These are phyloP conservation scores for Linum usitatissimum DNA, from an alignment of 345 rosid genomes.

Conservation along the genomic window DNA sequence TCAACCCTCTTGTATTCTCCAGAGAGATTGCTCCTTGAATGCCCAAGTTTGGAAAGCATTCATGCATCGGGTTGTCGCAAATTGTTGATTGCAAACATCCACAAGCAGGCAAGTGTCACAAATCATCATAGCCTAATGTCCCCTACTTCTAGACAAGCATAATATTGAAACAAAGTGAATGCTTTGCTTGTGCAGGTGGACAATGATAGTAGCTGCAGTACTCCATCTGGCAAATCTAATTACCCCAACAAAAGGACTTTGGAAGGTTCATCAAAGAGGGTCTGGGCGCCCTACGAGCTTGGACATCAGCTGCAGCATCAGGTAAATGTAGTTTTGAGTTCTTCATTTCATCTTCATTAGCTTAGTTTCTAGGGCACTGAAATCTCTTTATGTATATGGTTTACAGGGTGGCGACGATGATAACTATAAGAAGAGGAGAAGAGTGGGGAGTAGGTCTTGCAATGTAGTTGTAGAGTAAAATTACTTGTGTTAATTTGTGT, in stretches of 20 bases:
- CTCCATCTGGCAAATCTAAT: background rate
- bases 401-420: background rate
- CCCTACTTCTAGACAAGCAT: too few relatives aligned
- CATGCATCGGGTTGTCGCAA: conserved; percentile 77
- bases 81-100: conserved; percentile 46
- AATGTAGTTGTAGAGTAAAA: background rate
- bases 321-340: background rate
- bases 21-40: conserved; percentile 75
- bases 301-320: background rate
- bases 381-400: too few relatives aligned
- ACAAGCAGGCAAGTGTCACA: conserved; percentile 51
- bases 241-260: background rate
- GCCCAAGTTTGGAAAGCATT: conserved; percentile 67
- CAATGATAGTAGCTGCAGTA: background rate
- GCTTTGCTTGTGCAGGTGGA: background rate
- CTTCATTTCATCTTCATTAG: too few relatives aligned
- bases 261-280: background rate
- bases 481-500: background rate
- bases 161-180: too few relatives aligned
- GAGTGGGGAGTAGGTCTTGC: background rate
- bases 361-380: background rate
- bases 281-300: background rate
- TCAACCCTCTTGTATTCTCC: conserved; percentile 8
- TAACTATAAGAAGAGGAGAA: background rate
- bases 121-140: too few relatives aligned